phyloP scores from a whole-genome alignment of 495 filamentous ascomycete genomes.

The Opeltia flavorubescens region DNA sequence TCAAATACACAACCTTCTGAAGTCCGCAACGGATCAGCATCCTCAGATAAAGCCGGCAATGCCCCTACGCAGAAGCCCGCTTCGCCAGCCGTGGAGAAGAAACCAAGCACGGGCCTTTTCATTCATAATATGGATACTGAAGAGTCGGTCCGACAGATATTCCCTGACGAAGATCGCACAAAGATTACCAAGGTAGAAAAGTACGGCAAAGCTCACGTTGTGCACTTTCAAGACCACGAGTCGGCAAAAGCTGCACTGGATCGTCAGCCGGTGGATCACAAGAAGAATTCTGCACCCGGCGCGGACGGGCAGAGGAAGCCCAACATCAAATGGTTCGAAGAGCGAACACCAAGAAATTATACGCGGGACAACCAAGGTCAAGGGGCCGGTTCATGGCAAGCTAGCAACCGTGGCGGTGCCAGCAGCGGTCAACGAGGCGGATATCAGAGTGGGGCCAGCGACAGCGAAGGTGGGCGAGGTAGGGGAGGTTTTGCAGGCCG shows the following conservation, averaged over 20 bases:
- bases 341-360: slow-evolving; percentile 38
- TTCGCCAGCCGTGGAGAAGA: slow-evolving; percentile 30
- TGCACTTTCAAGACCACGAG: slow-evolving; percentile 61
- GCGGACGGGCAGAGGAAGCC: slow-evolving; percentile 56
- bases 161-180: slow-evolving; percentile 63
- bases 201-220: slow-evolving; percentile 57
- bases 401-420: slow-evolving; percentile 43
- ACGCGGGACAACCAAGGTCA: slow-evolving; percentile 31
- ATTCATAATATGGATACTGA: slow-evolving; percentile 64
- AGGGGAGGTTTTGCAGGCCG: slow-evolving; percentile 53
- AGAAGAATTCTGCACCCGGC: slow-evolving; percentile 26
- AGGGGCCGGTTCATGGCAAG: slow-evolving; percentile 58
- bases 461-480: slow-evolving; percentile 54
- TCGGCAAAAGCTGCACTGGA: slow-evolving; percentile 65
- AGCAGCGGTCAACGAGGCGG: slow-evolving; percentile 42
- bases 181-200: slow-evolving; percentile 72
- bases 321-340: slow-evolving; percentile 65
- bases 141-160: slow-evolving; percentile 63
- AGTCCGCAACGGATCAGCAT: slow-evolving; percentile 7
- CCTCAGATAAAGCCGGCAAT: slow-evolving; percentile 12
- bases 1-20: slow-evolving; percentile 22
- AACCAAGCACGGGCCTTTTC: slow-evolving; percentile 65
- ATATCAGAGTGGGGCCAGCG: slow-evolving; percentile 71
- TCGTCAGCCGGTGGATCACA: slow-evolving; percentile 57
- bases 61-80: slow-evolving; percentile 21